Base-by-base conservation (phyloP, 2,329 filamentous ascomycete species). In the Coleophoma crateriformis region DNA sequence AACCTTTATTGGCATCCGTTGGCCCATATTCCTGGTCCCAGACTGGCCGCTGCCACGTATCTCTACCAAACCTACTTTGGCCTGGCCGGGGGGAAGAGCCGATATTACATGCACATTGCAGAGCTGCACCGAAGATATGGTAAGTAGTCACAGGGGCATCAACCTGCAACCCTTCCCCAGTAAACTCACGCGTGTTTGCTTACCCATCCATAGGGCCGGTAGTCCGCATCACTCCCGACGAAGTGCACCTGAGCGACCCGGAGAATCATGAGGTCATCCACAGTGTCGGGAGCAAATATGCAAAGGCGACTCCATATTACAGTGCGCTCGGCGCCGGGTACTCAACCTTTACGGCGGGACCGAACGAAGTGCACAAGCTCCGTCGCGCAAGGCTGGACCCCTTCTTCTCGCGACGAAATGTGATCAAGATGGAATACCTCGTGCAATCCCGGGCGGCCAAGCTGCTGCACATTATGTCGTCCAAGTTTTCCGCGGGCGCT, bases 191-290 rank as follows among this genome's bases (percentile, higher is more conserved):
- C 19, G 19, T n/a, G n/a, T n/a, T 42, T 40, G 19, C 22, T n/a
- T 2, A 45, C 2, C 19, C 27, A 32, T 34, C 7, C 6, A 2
- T 27, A 55, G 57, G 54, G 43, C 59, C 61, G n/a, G 53, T 65
- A 14, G 52, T 64, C 39, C 60, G 62, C 32, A 63, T 65, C 49
- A 51, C 51, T 13, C 63, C 63, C 4, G 50, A 60, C 38, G 60
- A 65, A 48, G 39, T 66, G 17, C 57, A 61, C 44, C 55, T 66
- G 17, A 50, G 19, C 40, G 58, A 65, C 49, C 59, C 61, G 1
- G 54, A 54, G 7, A 54, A 61, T 46, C 60, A 63, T 41, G 55
- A 59, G n/a, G 53, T 44, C 3, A 56, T 64, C 19, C 56, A 62
- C 50, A 34, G 34, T 35, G 39, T 55, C 7, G 48, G 47, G 2